Evolutionary conservation across 2,329 filamentous ascomycete species (phyloP), one percentile per base, ranked within the genome.

Genomic region (Tolypocladium sp.): DNA sequence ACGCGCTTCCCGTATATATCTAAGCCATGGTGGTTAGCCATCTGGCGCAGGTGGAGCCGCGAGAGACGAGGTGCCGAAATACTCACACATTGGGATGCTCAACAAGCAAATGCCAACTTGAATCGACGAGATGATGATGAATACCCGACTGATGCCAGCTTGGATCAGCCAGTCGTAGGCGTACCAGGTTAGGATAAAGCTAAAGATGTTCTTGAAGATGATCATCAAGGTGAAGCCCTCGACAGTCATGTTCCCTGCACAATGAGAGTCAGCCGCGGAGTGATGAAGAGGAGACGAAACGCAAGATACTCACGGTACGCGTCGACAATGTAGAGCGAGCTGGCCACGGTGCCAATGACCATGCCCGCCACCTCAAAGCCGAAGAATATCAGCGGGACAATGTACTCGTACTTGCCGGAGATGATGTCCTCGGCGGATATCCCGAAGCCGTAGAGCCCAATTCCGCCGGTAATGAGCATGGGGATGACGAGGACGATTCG

Each of bases 181-280:
- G 65, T 84, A 88, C 71, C 87, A 95, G 0, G 92, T 96, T 59
- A 97, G 77, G 8, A 86, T 84, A 67, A 95, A 97, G 63, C 87
- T 90, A 76, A 97, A 96, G 62, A 97, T 82, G 73, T 97, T 96
- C 75, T 97, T 97, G 80, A 97, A 96, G 58, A 96, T 87, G 63
- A 96, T 82, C 71, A 94, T 83, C 73, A 91, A 90, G 0, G 92
- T 96, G 71, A 96, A 96, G 8, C 87, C 90, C 74, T 97, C 92
- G 55, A 96, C 84, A 1, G 90, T 85, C 59, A 96, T 84, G 62
- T 93, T 87, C 9, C 87, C 88, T 90, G 57, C 41, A 12, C 7
- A 12, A 1, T 3, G 20, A 46, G 10, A 38, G 60, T 65, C 20
- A 67, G 66, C 37, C 44, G 6, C 7, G 40, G 25, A 8, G 25